These are phyloP conservation scores for Rhodamnia argentea DNA, from an alignment of 345 rosid genomes.

Conservation along the genomic window DNA sequence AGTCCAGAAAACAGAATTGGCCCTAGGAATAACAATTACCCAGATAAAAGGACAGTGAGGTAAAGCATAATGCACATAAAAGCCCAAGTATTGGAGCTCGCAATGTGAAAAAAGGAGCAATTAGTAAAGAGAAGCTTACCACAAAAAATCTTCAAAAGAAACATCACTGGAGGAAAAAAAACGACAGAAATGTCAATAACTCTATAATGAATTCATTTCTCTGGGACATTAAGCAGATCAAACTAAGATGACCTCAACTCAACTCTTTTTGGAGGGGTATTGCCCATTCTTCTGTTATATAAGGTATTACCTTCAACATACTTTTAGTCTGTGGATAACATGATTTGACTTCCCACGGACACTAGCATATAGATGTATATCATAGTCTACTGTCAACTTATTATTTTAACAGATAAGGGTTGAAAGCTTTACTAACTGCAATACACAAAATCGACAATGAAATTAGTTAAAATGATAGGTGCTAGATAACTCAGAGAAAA, in stretches of 20 bases:
- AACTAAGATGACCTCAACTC: background rate
- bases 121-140: conserved; percentile 33
- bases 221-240: background rate
- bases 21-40: conserved; percentile 39
- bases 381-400: background rate
- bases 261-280: background rate
- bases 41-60: background rate
- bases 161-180: conserved; percentile 47
- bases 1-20: conserved; percentile 90
- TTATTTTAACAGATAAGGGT: background rate
- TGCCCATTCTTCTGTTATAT: background rate
- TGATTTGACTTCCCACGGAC: background rate
- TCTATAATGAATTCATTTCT: background rate
- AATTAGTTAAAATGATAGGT: background rate
- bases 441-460: background rate
- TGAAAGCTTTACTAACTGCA: background rate
- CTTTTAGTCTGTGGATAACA: background rate
- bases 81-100: background rate
- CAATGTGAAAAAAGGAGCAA: background rate
- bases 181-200: background rate
- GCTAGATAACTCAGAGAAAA: background rate
- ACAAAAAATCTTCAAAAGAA: conserved; percentile 75
- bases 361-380: background rate
- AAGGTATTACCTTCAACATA: background rate
- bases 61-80: background rate